phyloP scores from a whole-genome alignment of 306 rosid species.

The Dicorynia guianensis region DNA sequence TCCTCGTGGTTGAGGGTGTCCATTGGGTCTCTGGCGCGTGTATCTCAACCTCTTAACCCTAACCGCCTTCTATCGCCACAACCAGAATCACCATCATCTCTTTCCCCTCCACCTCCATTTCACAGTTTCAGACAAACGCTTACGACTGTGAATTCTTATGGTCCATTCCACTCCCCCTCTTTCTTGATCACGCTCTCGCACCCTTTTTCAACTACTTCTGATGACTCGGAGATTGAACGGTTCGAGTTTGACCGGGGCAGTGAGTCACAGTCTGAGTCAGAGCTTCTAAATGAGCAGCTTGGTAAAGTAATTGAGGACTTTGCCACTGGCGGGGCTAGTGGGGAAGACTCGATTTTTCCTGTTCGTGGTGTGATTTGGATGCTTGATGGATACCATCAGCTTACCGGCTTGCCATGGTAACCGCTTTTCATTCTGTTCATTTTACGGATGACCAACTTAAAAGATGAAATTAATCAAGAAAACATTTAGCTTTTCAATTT shows the following conservation, averaged over 20 bases:
- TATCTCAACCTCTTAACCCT: slow-evolving; percentile 38
- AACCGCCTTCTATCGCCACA: slow-evolving; percentile 11
- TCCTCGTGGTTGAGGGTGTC: slow-evolving; percentile 29
- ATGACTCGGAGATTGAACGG: slow-evolving; percentile 42
- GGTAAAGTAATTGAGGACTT: slow-evolving; percentile 29
- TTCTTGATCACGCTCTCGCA: slow-evolving; percentile 57
- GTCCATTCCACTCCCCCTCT: slow-evolving; percentile 53
- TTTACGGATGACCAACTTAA: neutral
- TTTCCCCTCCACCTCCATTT: slow-evolving; percentile 4
- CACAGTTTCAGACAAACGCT: slow-evolving; percentile 28
- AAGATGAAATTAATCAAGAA: neutral
- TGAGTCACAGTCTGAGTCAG: slow-evolving; percentile 44
- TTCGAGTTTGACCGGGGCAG: slow-evolving; percentile 31
- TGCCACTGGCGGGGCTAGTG: slow-evolving; percentile 30
- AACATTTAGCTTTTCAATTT: neutral
- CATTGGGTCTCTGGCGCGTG: slow-evolving; percentile 39
- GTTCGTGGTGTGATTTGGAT: slow-evolving; percentile 58
- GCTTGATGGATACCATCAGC: slow-evolving; percentile 74
- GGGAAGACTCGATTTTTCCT: slow-evolving; percentile 54
- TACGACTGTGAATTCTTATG: slow-evolving; percentile 13
- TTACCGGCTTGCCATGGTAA: slow-evolving; percentile 91
- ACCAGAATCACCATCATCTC: neutral
- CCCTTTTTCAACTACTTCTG: slow-evolving; percentile 54
- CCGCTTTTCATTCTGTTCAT: neutral
- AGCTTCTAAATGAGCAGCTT: slow-evolving; percentile 38